phyloP scores from a whole-genome alignment of 2,329 filamentous ascomycete genomes.

The Aspergillus pseudotamarii region DNA sequence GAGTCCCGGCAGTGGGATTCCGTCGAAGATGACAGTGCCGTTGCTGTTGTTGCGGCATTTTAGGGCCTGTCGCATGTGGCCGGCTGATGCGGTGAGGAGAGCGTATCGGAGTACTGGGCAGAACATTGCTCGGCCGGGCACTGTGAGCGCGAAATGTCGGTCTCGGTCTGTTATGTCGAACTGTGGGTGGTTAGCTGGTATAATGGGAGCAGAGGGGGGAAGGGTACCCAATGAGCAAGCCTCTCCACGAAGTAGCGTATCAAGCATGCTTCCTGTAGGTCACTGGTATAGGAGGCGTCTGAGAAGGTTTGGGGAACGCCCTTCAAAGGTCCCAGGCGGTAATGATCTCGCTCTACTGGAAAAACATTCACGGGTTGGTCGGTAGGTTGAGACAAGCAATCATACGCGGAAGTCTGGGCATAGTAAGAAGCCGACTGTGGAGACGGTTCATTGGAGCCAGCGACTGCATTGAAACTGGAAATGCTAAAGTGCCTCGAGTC shows the following conservation, averaged over 20 bases:
- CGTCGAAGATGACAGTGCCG: not conserved
- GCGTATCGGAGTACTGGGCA: slow-evolving; percentile 11
- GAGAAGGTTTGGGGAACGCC: slow-evolving; percentile 8
- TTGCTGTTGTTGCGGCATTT: not conserved
- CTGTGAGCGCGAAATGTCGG: slow-evolving; percentile 9
- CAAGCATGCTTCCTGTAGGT: slow-evolving; percentile 10
- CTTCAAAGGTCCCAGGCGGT: slow-evolving; percentile 5
- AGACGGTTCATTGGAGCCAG: not conserved
- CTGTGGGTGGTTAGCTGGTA: not conserved
- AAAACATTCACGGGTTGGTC: not conserved
- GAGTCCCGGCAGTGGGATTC: not conserved
- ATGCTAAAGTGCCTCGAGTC: not conserved
- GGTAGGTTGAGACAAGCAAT: not conserved
- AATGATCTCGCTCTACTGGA: slow-evolving; percentile 1
- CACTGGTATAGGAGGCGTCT: slow-evolving; percentile 2
- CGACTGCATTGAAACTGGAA: not conserved
- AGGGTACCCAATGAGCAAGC: slow-evolving; percentile 4
- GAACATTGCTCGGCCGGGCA: slow-evolving; percentile 10
- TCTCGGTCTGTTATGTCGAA: slow-evolving; percentile 13
- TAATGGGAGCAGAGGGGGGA: not conserved
- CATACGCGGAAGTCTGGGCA: not conserved
- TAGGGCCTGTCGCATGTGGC: slow-evolving; percentile 3
- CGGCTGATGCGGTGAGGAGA: slow-evolving; percentile 10
- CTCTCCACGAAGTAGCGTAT: slow-evolving; percentile 10
- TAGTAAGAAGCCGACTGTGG: not conserved